Evolutionary conservation across 2,329 filamentous ascomycete genomes (phyloP).

Genomic region (Aulographum hederae): DNA sequence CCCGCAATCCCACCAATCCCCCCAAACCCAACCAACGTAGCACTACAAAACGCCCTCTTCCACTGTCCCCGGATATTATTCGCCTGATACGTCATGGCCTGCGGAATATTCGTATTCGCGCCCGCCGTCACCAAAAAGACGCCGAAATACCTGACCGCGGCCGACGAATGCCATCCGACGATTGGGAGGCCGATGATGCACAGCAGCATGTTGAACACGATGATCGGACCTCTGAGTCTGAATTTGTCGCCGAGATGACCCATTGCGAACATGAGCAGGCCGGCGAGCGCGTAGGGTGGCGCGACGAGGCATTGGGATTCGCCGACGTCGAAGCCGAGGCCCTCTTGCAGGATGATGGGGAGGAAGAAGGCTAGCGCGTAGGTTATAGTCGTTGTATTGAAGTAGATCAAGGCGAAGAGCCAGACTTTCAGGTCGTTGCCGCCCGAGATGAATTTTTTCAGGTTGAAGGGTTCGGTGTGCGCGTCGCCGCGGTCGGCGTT

Average conservation of each 20-base stretch:
- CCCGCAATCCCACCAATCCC: constrained; percentile 66
- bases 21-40: constrained; percentile 57
- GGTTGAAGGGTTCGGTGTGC: constrained; percentile 26
- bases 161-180: constrained; percentile 44
- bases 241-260: constrained; percentile 43
- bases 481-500: constrained; percentile 35
- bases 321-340: constrained; percentile 46
- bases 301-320: constrained; percentile 53
- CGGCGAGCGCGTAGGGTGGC: constrained; percentile 48
- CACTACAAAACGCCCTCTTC: constrained; percentile 67
- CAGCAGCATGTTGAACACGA: constrained; percentile 46
- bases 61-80: constrained; percentile 81
- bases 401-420: constrained; percentile 35
- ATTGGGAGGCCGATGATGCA: constrained; percentile 47
- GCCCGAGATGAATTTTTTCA: constrained; percentile 27
- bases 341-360: constrained; percentile 48
- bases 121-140: constrained; percentile 62
- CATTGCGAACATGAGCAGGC: constrained; percentile 36
- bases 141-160: constrained; percentile 49
- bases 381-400: constrained; percentile 48
- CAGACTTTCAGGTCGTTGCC: constrained; percentile 34
- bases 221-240: constrained; percentile 44
- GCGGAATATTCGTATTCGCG: constrained; percentile 60
- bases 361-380: constrained; percentile 68
- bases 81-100: constrained; percentile 37